Evolutionary conservation across 2,329 filamentous ascomycete species (phyloP), one percentile per base, ranked within the genome.

Genomic region (Paraphaeosphaeria sporulosa): DNA sequence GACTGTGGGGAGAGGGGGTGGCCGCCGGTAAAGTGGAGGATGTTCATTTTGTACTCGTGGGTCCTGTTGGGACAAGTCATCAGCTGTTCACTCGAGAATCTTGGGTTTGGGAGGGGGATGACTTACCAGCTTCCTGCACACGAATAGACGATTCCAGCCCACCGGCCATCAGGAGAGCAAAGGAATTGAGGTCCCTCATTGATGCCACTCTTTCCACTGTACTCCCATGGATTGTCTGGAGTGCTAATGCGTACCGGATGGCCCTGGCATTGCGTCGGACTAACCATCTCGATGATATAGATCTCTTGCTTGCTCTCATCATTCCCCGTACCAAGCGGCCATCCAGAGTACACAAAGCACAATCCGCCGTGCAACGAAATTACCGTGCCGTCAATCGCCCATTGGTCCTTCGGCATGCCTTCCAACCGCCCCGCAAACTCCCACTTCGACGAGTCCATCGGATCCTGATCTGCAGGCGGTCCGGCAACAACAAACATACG

Each of bases 361-460:
- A 80, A 68, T 27, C 63, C 62, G 7, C 71, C 71, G 32, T 77
- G 63, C 2, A 83, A 68, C 10, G 75, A 69, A 51, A 82, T 74
- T 13, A 82, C 77, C 0, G 81, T 83, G 23, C 81, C 81, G 61
- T 83, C 81, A 48, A 83, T 83, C 17, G 79, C 78, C 81, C 81
- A 83, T 65, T 83, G 81, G 13, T 77, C 65, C 25, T 76, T 65
- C 12, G 78, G 78, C 57, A 83, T 72, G 13, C 79, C 79, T 10
- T 60, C 66, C 15, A 83, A 71, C 1, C 72, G 76, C 4, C 81
- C 80, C 8, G 80, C 69, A 59, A 81, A 79, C 34, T 78, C 74
- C 80, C 80, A 83, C 0, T 69, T 63, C 6, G 71, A 68, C 1
- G 67, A 56, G 10, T 73, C 66, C 21, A 77, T 57, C 8, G 74